Evolutionary conservation across 148 eudicot species (phyloP).

Genomic region (Salicornia ramosissima): DNA sequence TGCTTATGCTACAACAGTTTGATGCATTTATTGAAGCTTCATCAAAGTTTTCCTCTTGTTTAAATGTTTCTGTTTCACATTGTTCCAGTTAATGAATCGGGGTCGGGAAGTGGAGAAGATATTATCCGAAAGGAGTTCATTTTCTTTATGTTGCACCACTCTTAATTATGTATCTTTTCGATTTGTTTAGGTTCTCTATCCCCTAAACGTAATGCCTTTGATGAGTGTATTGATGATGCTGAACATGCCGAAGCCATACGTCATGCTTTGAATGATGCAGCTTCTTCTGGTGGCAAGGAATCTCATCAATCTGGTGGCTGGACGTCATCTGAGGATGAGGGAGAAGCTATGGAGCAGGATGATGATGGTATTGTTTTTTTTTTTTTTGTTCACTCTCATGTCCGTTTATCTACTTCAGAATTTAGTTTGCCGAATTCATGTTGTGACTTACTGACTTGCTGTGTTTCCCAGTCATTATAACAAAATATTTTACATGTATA

Average conservation of each 20-base stretch:
- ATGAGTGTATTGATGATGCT: conserved; percentile 49
- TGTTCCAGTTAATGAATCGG: not conserved
- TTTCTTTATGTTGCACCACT: not conserved
- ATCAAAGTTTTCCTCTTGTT: not conserved
- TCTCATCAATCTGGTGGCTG: conserved; percentile 41
- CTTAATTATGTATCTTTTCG: conserved; percentile 9
- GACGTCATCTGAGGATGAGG: conserved; percentile 89
- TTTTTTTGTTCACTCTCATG: conserved; percentile 6
- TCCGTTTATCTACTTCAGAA: not conserved
- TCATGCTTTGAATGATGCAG: conserved; percentile 64
- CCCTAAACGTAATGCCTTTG: conserved; percentile 50
- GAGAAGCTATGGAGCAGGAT: conserved; percentile 70
- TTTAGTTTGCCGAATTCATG: not conserved
- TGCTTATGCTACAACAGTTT: not conserved
- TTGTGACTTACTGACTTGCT: not conserved
- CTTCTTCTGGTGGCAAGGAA: conserved; percentile 53
- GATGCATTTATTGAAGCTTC: not conserved
- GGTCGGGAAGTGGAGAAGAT: too few species aligned
- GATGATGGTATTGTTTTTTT: conserved; percentile 44
- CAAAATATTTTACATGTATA: too few species aligned
- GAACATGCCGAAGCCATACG: conserved; percentile 65
- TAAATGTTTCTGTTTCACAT: not conserved
- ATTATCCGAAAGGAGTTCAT: not conserved
- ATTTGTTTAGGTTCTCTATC: conserved; percentile 55
- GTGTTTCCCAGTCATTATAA: not conserved